Evolutionary conservation across 2,329 filamentous ascomycete species (phyloP).

Genomic region (Alternaria sp.): DNA sequence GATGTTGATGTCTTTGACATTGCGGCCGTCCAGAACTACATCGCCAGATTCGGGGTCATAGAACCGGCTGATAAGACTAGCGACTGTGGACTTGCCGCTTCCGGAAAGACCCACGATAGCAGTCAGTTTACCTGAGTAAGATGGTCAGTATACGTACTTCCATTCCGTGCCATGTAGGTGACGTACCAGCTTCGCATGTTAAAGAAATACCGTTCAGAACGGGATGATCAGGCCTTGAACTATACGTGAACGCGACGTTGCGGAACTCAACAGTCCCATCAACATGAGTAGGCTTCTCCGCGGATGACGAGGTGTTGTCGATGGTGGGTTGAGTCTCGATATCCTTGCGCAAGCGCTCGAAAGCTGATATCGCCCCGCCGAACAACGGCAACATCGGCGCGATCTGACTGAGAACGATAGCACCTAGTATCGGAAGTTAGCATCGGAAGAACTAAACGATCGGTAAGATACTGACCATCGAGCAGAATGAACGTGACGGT

Average conservation of each 20-base stretch:
- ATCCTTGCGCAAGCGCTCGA: constrained; percentile 63
- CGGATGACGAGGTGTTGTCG: constrained; percentile 44
- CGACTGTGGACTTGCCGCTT: constrained; percentile 53
- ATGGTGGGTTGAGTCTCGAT: constrained; percentile 58
- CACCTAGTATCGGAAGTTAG: constrained; percentile 36
- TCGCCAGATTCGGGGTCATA: constrained; percentile 61
- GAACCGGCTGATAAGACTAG: constrained; percentile 46
- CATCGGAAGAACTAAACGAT: not conserved
- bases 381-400: constrained; percentile 60
- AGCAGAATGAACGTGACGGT: constrained; percentile 64
- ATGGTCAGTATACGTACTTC: not conserved
- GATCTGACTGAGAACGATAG: constrained; percentile 55
- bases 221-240: constrained; percentile 48
- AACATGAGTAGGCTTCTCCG: constrained; percentile 27
- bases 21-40: constrained; percentile 61
- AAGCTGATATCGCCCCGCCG: constrained; percentile 59
- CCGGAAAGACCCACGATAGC: constrained; percentile 53
- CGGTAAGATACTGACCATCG: constrained; percentile 48
- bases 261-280: constrained; percentile 58
- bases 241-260: constrained; percentile 52
- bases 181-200: constrained; percentile 38
- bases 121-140: constrained; percentile 43
- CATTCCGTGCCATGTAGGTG: not conserved
- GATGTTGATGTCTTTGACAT: constrained; percentile 49
- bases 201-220: constrained; percentile 50